These are phyloP conservation scores for Trypanosoma cruzi DNA, from an alignment of 208 protist species.

Conservation along the genomic window DNA sequence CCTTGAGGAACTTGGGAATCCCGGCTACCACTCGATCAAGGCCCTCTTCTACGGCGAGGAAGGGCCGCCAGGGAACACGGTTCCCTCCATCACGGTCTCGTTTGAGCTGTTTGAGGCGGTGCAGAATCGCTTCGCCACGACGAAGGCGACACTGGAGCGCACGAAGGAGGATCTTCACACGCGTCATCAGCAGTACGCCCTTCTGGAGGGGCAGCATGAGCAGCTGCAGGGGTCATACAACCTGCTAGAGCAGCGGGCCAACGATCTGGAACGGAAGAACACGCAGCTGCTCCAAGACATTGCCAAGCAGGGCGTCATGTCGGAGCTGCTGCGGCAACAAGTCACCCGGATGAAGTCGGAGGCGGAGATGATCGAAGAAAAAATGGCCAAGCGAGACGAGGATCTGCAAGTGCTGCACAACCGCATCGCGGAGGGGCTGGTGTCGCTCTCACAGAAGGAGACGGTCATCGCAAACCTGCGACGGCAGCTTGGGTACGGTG, in stretches of 20 bases:
- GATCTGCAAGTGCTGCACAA: conserved; percentile 66
- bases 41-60: conserved; percentile 48
- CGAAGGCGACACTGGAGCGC: conserved; percentile 70
- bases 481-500: conserved; percentile 63
- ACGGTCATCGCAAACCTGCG: conserved; percentile 68
- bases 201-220: conserved; percentile 49
- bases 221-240: conserved; percentile 50
- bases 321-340: conserved; percentile 76
- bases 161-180: conserved; percentile 64
- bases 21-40: conserved; percentile 74
- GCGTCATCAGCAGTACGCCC: conserved; percentile 71
- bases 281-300: conserved; percentile 64
- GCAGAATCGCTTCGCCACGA: conserved; percentile 77
- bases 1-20: conserved; percentile 58
- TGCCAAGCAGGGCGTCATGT: conserved; percentile 66
- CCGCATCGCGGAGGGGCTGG: conserved; percentile 71
- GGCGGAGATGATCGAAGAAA: conserved; percentile 52
- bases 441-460: conserved; percentile 80
- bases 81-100: conserved; percentile 72
- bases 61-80: conserved; percentile 52
- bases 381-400: conserved; percentile 62
- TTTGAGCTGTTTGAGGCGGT: conserved; percentile 90
- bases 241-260: conserved; percentile 43
- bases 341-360: conserved; percentile 49
- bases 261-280: conserved; percentile 70